Evolutionary conservation across 2,329 filamentous ascomycete genomes (phyloP), one percentile per base, ranked within the genome.

Genomic region (Hymenoscyphus repandus): DNA sequence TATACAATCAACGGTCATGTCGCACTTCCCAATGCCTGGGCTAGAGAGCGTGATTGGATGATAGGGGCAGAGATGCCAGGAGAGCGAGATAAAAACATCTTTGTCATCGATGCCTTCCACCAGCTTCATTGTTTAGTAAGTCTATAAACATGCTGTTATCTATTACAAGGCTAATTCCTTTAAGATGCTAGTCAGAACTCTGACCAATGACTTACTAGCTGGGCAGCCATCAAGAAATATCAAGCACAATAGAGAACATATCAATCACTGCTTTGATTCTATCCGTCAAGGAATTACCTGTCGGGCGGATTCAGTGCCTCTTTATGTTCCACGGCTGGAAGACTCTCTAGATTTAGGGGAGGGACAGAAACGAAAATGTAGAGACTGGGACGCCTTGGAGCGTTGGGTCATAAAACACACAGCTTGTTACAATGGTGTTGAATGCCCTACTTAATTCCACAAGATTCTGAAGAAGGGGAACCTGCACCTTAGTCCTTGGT

Each of bases 61-160:
- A 33, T 27, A 6, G 41, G 41, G 27, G 6, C 13, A 15, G 15
- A 44, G 13, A 44, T 44, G 41, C 41, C 41, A 5, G 22, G 30
- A 15, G 41, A 44, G 15, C 20, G 6, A 10, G 15, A 44, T 13
- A 44, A 44, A 17, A 33, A 13, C 22, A 44, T 44, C 10, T 44
- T 32, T 33, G 41, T 44, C 17, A 31, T 44, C 22, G 41, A 44
- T 27, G 41, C 41, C 13, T 44, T 44, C 17, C 41, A 44, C 20
- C 41, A 44, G 33, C 17, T 44, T 9, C 41, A 44, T 17, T 44
- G 41, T 18, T 44, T 44, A 27, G 41, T 44, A 44, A 12, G 5
- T 7, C 20, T 27, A 13, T 15, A 32, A 15, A 10, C 11, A 31
- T 15, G 6, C 22, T 7, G 15, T 27, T 32, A n/a, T 27, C 27